Percentiles rank a stretch among this genome's conserved stretches.
These are phyloP conservation scores for Naematelia aurantialba DNA, from an alignment of 768 basidiomycete genomes.

Conservation along the genomic window DNA sequence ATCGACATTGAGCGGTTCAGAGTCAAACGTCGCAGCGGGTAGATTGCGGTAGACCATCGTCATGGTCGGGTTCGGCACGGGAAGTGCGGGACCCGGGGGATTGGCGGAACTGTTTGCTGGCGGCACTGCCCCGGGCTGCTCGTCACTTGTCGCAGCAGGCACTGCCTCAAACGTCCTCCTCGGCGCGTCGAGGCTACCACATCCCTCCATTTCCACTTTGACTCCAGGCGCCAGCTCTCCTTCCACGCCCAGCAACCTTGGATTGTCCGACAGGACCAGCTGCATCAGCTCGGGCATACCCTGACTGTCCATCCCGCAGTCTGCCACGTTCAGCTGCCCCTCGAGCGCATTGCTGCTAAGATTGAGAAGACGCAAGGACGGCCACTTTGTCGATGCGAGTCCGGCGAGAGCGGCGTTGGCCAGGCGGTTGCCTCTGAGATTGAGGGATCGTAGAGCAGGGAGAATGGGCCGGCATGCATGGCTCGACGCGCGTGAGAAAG, in stretches of 20 bases:
- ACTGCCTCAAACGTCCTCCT: background rate
- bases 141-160: background rate
- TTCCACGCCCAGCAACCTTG: slow-evolving; percentile 10
- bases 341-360: slow-evolving; percentile 31
- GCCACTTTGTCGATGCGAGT: slow-evolving; percentile 1
- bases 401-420: slow-evolving; percentile 11
- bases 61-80: slow-evolving; percentile 24
- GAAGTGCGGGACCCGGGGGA: slow-evolving; percentile 5
- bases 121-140: background rate
- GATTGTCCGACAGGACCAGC: slow-evolving; percentile 29
- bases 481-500: slow-evolving; percentile 25
- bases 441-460: slow-evolving; percentile 26
- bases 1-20: slow-evolving; percentile 36
- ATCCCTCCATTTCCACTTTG: slow-evolving; percentile 31
- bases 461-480: slow-evolving; percentile 17
- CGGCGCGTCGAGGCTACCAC: slow-evolving; percentile 6
- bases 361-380: slow-evolving; percentile 25
- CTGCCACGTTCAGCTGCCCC: slow-evolving; percentile 23
- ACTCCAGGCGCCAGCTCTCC: slow-evolving; percentile 17
- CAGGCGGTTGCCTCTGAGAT: slow-evolving; percentile 32
- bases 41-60: slow-evolving; percentile 28
- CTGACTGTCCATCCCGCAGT: slow-evolving; percentile 15
- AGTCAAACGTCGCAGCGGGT: slow-evolving; percentile 44
- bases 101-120: background rate
- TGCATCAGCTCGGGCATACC: slow-evolving; percentile 23